Base-by-base conservation (phyloP, 331 rosid species). In the Quercus lobata region DNA sequence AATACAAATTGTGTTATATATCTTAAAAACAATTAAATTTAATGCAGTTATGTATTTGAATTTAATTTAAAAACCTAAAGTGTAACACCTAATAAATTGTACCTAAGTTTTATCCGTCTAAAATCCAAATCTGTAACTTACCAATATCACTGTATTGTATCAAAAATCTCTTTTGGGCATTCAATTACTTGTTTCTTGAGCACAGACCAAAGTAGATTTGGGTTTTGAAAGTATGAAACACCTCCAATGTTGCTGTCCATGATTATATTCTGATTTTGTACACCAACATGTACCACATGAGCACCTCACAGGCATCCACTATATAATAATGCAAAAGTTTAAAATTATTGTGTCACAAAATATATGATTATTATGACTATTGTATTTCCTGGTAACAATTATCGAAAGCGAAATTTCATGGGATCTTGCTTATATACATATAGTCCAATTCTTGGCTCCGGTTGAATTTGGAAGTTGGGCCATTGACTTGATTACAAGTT, bases 401-500 rank as follows among this genome's bases (percentile, higher is more conserved):
- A 49, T 11, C 35, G 57, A 57, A 78, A 78, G 69, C 32, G 58
- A 78, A 78, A 66, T 56, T 22, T 37, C 77, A 44, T 15, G 5
- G 65, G 77, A 19, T 21, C 53, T 60, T 60, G 37, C 32, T 44
- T 72, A 17, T 30, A 32, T 55, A 21, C 53, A 25, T 19, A 18
- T n/a, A 41, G 49, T 41, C 10, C 46, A 49, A 58, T 9, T 12
- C 25, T 58, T 46, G 70, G 61, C 53, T 58, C 15, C 53, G 24
- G 49, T 17, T 57, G 68, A 68, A 56, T 30, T 65, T 57, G 54
- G 69, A 53, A 22, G 49, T 9, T 71, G 61, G 62, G 72, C 24
- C 37, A 72, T 71, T 79, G 52, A 54, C 81, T 75, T 58, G 37
- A 19, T 68, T 30, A 24, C 29, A 78, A 69, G 57, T 53, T 55